phyloP scores from a whole-genome alignment of 2,329 filamentous ascomycete genomes.

The Alternaria burnsii region DNA sequence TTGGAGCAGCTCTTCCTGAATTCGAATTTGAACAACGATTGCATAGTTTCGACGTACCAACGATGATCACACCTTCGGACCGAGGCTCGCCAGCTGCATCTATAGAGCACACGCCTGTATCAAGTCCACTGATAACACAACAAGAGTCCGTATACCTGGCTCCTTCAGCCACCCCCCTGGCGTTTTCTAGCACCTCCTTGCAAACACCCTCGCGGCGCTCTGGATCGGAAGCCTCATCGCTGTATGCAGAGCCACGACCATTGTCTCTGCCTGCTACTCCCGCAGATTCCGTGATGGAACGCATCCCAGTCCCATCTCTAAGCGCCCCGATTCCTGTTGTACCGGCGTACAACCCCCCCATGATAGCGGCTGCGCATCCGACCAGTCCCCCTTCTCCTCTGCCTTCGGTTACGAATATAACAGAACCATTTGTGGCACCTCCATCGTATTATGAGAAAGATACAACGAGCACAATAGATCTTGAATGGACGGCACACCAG shows the following conservation, averaged over 20 bases:
- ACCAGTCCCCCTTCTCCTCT: background rate
- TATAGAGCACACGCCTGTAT: background rate
- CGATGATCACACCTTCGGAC: background rate
- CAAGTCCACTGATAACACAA: background rate
- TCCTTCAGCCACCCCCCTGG: background rate
- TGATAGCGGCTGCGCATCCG: background rate
- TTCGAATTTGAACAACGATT: background rate
- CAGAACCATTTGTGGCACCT: background rate
- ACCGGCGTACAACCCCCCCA: background rate
- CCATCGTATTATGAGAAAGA: constrained; percentile 18
- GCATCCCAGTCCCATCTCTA: background rate
- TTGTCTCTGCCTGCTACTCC: background rate
- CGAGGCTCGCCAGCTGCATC: background rate
- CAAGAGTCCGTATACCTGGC: constrained; percentile 1
- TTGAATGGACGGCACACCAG: constrained; percentile 31
- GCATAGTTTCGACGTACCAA: constrained; percentile 9
- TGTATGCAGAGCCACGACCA: constrained; percentile 3
- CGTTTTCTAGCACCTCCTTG: constrained; percentile 1
- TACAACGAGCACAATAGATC: constrained; percentile 16
- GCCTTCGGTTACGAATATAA: background rate
- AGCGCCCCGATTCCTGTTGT: background rate
- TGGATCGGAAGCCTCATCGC: constrained; percentile 6
- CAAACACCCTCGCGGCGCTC: background rate
- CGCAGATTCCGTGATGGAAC: background rate
- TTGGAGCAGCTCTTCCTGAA: constrained; percentile 10